phyloP scores from a whole-genome alignment of 1,284 basidiomycete genomes.

The Boletellus deceptivus region DNA sequence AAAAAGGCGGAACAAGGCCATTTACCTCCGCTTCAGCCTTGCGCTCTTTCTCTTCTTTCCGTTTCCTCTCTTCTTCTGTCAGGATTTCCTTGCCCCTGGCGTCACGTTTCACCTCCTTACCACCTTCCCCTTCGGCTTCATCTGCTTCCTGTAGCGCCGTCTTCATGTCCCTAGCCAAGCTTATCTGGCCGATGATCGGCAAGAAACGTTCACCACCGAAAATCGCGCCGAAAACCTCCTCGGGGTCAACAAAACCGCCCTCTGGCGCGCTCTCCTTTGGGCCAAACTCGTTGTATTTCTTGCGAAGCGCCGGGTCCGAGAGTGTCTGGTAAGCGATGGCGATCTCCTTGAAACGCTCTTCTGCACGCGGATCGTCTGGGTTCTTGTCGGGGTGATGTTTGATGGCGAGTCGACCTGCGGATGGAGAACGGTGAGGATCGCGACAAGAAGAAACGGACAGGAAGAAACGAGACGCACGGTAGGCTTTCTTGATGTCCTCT shows the following conservation, averaged over 20 bases:
- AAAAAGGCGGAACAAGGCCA: conserved; percentile 4
- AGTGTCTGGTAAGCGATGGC: conserved; percentile 88
- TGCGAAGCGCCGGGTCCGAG: conserved; percentile 80
- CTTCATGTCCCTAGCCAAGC: conserved; percentile 95
- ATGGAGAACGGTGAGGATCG: conserved; percentile 1
- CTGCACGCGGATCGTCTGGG: conserved; percentile 87
- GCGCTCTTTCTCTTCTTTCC: conserved; percentile 74
- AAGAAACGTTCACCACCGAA: conserved; percentile 87
- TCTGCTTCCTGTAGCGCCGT: conserved; percentile 92
- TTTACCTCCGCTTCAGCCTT: conserved; percentile 67
- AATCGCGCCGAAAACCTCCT: conserved; percentile 90
- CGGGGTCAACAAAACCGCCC: conserved; percentile 67
- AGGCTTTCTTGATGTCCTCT: conserved; percentile 95
- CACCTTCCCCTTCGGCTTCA: conserved; percentile 61
- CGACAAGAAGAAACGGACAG: not conserved
- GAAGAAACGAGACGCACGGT: conserved; percentile 51
- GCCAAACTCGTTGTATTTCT: conserved; percentile 94
- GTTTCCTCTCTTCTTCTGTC: conserved; percentile 80
- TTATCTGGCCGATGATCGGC: conserved; percentile 82
- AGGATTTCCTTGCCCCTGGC: conserved; percentile 70
- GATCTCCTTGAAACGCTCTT: conserved; percentile 87
- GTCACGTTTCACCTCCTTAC: conserved; percentile 46
- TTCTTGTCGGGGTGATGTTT: conserved; percentile 94
- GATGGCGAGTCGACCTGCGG: conserved; percentile 83
- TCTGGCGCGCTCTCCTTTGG: conserved; percentile 78